Base-by-base conservation (phyloP, 2,329 filamentous ascomycete species). In the Pyricularia sp. region DNA sequence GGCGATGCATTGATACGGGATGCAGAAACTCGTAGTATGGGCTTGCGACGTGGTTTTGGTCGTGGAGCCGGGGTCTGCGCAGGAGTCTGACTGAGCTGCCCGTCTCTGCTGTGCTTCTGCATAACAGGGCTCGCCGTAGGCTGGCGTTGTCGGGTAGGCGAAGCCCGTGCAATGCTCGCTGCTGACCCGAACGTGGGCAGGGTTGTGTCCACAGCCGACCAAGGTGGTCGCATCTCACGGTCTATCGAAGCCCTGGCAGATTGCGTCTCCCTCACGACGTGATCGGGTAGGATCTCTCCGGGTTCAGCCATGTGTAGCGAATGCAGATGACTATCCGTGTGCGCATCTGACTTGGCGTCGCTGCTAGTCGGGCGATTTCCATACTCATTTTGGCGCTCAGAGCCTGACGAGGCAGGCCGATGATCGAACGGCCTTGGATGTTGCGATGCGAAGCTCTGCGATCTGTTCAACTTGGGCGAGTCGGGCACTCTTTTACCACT, bases 341-440 rank as follows among this genome's bases (percentile, higher is more conserved):
- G 73, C 1, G 74, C 71, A 3, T 81, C 79, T 1, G 78, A 75
- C 66, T 82, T 82, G 7, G 78, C 78, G 71, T 82, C 82, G 67
- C 82, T 83, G 71, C 82, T 84, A 53, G 77, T 78, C 44, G 82
- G 81, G 33, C 81, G 77, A 65, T 77, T 76, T 22, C 78, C 75
- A 26, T 76, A 75, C 3, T 81, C 77, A 28, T 71, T 72, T 24
- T 77, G 74, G 26, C 80, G 78, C 57, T 74, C 79, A 66, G 72
- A 72, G 67, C 70, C 76, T 44, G 68, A 70, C 66, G 68, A 76
- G 69, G 73, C 79, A 12, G 71, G 70, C 13, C 75, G 75, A 62
- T 72, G 69, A 12, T 72, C 72, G 31, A 73, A 68, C 0, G 75
- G 71, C 2, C 73, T 68, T 1, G 67, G 71, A 24, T 76, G 75